phyloP scores from a whole-genome alignment of 1,284 basidiomycete species.

The Megacollybia platyphylla region DNA sequence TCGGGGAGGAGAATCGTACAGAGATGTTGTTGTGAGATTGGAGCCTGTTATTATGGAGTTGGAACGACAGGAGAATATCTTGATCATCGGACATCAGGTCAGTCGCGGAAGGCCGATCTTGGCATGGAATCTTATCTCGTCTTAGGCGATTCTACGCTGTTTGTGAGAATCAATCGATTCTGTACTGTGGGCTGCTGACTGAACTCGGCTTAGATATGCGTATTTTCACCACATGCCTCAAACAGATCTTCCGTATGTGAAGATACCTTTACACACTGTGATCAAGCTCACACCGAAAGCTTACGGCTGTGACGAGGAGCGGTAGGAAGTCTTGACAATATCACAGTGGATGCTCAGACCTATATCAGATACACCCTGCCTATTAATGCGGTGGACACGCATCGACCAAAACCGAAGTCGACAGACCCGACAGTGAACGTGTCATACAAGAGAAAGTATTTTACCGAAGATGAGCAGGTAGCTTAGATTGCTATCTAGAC shows the following conservation, averaged over 20 bases:
- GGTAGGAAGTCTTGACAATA: slow-evolving; percentile 28
- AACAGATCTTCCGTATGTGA: slow-evolving; percentile 94
- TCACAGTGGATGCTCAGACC: not conserved
- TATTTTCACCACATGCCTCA: slow-evolving; percentile 93
- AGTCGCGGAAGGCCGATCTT: slow-evolving; percentile 9
- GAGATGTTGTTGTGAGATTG: slow-evolving; percentile 89
- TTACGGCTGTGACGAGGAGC: slow-evolving; percentile 96
- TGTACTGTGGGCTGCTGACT: slow-evolving; percentile 1
- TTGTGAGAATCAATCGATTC: slow-evolving; percentile 36
- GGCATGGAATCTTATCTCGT: slow-evolving; percentile 3
- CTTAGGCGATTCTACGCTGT: slow-evolving; percentile 80
- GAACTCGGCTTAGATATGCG: slow-evolving; percentile 55
- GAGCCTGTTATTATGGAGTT: slow-evolving; percentile 99
- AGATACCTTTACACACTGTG: slow-evolving; percentile 92
- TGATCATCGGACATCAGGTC: slow-evolving; percentile 94
- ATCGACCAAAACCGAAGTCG: slow-evolving; percentile 74
- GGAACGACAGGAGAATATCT: slow-evolving; percentile 92
- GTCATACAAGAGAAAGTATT: slow-evolving; percentile 27
- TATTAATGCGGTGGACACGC: slow-evolving; percentile 87
- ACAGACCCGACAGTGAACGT: slow-evolving; percentile 16
- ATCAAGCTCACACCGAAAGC: slow-evolving; percentile 98
- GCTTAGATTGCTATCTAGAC: no score
- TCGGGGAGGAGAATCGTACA: slow-evolving; percentile 89
- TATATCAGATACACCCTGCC: slow-evolving; percentile 62
- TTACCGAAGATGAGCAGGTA: slow-evolving; percentile 9